phyloP scores from a whole-genome alignment of 345 rosid genomes.

The Acer yangbiense region DNA sequence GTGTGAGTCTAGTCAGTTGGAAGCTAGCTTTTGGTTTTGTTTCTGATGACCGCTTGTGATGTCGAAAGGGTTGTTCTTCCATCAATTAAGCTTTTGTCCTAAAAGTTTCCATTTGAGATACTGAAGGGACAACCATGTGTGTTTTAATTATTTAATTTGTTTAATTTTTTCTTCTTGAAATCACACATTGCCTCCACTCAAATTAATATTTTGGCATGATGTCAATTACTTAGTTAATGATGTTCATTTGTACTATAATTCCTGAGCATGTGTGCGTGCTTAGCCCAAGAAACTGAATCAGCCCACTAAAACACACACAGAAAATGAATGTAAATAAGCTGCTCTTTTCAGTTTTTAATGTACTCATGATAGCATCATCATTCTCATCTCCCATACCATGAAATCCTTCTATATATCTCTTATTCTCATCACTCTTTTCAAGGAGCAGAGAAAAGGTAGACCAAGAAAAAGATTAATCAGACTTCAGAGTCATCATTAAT shows the following conservation, averaged over 20 bases:
- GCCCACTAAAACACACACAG: neutral
- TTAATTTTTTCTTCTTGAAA: neutral
- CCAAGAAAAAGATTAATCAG: neutral
- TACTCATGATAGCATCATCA: too few species aligned
- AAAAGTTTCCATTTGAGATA: neutral
- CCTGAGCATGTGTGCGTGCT: neutral
- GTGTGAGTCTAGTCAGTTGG: slow-evolving; percentile 23
- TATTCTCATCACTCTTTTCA: neutral
- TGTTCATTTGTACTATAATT: neutral
- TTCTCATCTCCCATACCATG: too few species aligned
- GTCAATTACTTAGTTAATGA: neutral
- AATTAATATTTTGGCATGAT: neutral
- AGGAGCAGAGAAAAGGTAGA: neutral
- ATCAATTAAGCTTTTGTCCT: too few species aligned
- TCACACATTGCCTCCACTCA: slow-evolving; percentile 13
- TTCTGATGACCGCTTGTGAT: neutral
- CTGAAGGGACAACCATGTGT: slow-evolving; percentile 9
- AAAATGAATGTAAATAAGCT: too few species aligned
- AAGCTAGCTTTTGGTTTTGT: neutral
- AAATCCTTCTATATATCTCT: too few species aligned
- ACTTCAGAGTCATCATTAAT: neutral
- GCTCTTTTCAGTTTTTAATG: too few species aligned
- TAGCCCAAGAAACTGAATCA: neutral
- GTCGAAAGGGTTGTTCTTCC: neutral
- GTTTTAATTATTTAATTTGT: neutral